These are phyloP conservation scores for Tylopilus felleus DNA, from an alignment of 768 basidiomycete genomes.

Conservation along the genomic window DNA sequence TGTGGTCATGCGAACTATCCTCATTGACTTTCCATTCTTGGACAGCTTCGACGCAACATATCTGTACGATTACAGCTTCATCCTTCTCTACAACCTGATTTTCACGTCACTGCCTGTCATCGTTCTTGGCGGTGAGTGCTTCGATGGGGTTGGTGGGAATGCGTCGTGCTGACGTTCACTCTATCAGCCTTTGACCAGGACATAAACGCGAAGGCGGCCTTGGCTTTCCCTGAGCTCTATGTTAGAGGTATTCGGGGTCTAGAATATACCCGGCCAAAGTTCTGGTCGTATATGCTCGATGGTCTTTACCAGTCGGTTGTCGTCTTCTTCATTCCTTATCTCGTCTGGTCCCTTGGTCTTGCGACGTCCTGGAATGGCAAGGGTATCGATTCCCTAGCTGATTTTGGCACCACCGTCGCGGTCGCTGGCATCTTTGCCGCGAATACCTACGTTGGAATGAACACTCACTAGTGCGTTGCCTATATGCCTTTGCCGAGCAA, in stretches of 20 bases:
- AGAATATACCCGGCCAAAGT: constrained; percentile 88
- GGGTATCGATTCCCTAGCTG: constrained; percentile 73
- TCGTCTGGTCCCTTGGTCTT: constrained; percentile 63
- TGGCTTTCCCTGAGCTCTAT: constrained; percentile 96
- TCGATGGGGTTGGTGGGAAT: not conserved
- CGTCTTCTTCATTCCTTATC: constrained; percentile 83
- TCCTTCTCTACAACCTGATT: constrained; percentile 84
- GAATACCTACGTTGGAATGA: constrained; percentile 87
- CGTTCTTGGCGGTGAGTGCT: constrained; percentile 70
- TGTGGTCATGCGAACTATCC: not conserved
- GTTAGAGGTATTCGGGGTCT: constrained; percentile 89
- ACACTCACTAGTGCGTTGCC: constrained; percentile 78
- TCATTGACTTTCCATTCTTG: constrained; percentile 15
- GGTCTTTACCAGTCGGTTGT: constrained; percentile 90
- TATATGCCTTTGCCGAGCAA: constrained; percentile 8
- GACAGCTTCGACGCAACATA: constrained; percentile 90
- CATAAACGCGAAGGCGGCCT: constrained; percentile 80
- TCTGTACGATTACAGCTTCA: constrained; percentile 92
- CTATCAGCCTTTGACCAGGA: constrained; percentile 86
- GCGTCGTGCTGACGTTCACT: constrained; percentile 6
- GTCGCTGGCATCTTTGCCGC: constrained; percentile 86
- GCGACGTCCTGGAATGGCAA: constrained; percentile 75
- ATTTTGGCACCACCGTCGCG: constrained; percentile 90
- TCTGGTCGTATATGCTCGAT: constrained; percentile 94
- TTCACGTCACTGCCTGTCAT: constrained; percentile 95